A percentile compares a stretch with the other conserved stretches of the same genome.
Conservation (phyloP, 257 asterid genomes). For the Gentiana straminea region DNA sequence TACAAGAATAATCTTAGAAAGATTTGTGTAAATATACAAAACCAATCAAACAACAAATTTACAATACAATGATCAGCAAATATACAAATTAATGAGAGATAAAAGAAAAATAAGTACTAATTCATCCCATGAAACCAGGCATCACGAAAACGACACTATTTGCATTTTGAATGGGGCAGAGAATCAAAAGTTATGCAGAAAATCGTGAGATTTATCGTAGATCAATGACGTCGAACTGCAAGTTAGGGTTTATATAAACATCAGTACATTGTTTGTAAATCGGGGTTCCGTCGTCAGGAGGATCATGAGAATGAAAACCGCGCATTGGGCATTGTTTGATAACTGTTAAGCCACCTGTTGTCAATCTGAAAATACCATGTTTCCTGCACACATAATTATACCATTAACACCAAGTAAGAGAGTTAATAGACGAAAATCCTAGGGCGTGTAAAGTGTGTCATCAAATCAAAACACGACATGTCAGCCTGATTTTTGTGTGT, state of each 20-base stretch:
- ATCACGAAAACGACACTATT: too few species aligned
- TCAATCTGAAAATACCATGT: slow-evolving; percentile 87
- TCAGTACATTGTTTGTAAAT: slow-evolving; percentile 86
- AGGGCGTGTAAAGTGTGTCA: too few species aligned
- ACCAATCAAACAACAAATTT: too few species aligned
- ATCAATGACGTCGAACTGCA: slow-evolving; percentile 82
- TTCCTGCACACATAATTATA: slow-evolving; percentile 29
- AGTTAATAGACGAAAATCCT: neutral
- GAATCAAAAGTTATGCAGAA: neutral
- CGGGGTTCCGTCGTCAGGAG: slow-evolving; percentile 81
- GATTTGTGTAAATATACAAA: too few species aligned
- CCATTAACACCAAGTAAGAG: neutral
- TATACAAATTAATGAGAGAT: too few species aligned
- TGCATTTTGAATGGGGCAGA: too few species aligned
- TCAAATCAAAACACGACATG: too few species aligned
- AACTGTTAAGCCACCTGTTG: slow-evolving; percentile 83
- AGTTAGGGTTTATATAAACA: slow-evolving; percentile 66
- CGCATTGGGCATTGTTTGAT: slow-evolving; percentile 89
- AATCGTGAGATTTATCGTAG: slow-evolving; percentile 41
- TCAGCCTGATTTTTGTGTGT: too few species aligned
- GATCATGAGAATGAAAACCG: slow-evolving; percentile 89
- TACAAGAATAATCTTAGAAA: too few species aligned
- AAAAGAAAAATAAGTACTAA: too few species aligned
- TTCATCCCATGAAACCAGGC: too few species aligned
- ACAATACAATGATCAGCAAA: too few species aligned